phyloP scores from a whole-genome alignment of 208 protist species.

The Crithidia acanthocephali region DNA sequence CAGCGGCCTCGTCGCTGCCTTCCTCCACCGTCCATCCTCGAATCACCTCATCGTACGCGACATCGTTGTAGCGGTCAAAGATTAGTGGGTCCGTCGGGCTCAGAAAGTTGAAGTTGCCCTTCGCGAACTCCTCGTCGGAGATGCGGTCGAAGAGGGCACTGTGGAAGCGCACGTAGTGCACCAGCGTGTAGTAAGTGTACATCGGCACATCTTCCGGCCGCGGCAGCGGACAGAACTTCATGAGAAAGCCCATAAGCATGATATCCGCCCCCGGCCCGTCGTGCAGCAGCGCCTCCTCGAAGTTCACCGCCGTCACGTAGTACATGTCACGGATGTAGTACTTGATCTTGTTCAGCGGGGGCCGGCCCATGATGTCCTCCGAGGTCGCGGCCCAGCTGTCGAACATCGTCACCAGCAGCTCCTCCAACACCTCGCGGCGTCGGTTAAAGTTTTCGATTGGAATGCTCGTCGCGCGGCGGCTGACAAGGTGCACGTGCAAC shows the following conservation, averaged over 20 bases:
- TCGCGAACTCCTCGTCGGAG: conserved; percentile 80
- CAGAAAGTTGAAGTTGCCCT: conserved; percentile 91
- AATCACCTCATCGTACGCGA: conserved; percentile 76
- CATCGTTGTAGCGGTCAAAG: conserved; percentile 77
- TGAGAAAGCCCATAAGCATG: conserved; percentile 89
- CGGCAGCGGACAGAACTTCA: conserved; percentile 89
- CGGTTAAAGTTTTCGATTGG: conserved; percentile 89
- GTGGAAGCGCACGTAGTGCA: conserved; percentile 94
- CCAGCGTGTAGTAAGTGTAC: conserved; percentile 91
- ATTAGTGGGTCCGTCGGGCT: conserved; percentile 81
- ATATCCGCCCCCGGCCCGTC: conserved; percentile 82
- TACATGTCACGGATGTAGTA: conserved; percentile 94
- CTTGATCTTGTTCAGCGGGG: conserved; percentile 86
- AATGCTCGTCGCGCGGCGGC: conserved; percentile 80
- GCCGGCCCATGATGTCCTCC: conserved; percentile 88
- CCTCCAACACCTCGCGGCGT: conserved; percentile 87
- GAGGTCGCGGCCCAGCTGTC: conserved; percentile 84
- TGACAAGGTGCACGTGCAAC: conserved; percentile 86
- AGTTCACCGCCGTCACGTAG: conserved; percentile 90
- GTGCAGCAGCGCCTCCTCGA: conserved; percentile 87
- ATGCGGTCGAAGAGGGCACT: conserved; percentile 90
- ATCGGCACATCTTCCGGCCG: conserved; percentile 90
- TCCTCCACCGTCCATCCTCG: conserved; percentile 60
- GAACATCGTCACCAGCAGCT: conserved; percentile 89
- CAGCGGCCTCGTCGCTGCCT: conserved; percentile 14